Evolutionary conservation across 768 basidiomycete genomes (phyloP).

Genomic region (Panaeolus cyanescens): DNA sequence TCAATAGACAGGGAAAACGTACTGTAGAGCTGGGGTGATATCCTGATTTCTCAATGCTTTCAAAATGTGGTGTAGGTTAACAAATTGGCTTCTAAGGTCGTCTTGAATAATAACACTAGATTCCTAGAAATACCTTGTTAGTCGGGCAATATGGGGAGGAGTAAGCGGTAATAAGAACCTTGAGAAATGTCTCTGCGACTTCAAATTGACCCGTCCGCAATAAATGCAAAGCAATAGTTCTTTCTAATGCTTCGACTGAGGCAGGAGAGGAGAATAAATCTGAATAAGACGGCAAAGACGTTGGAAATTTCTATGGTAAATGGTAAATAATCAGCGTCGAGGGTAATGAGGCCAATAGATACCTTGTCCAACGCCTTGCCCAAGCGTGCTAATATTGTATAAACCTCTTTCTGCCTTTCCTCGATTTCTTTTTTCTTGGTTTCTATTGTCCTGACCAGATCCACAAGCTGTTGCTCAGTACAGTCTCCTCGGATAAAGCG

Average conservation of each 20-base stretch:
- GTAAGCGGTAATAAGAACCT: conserved; percentile 43
- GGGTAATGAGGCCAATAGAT: background rate
- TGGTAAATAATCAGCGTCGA: background rate
- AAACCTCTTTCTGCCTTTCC: conserved; percentile 87
- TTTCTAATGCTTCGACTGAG: conserved; percentile 64
- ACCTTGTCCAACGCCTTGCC: conserved; percentile 95
- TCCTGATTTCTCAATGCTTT: conserved; percentile 65
- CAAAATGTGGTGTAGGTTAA: conserved; percentile 73
- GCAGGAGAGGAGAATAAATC: conserved; percentile 64
- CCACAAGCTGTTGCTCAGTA: conserved; percentile 48
- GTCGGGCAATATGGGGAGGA: background rate
- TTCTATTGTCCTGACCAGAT: conserved; percentile 62
- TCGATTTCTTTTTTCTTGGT: conserved; percentile 81
- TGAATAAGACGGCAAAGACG: conserved; percentile 64
- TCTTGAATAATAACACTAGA: conserved; percentile 53
- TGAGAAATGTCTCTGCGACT: conserved; percentile 72
- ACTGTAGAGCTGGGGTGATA: conserved; percentile 80
- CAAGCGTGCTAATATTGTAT: conserved; percentile 71
- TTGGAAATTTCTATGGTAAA: conserved; percentile 54
- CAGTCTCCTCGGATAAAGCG: conserved; percentile 49
- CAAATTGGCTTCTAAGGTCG: conserved; percentile 45
- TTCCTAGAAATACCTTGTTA: conserved; percentile 71
- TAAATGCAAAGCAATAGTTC: conserved; percentile 74
- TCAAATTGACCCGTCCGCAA: conserved; percentile 82
- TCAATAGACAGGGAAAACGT: conserved; percentile 9